Conservation (phyloP, 2,329 filamentous ascomycete species). For the Dendryphion nanum region DNA sequence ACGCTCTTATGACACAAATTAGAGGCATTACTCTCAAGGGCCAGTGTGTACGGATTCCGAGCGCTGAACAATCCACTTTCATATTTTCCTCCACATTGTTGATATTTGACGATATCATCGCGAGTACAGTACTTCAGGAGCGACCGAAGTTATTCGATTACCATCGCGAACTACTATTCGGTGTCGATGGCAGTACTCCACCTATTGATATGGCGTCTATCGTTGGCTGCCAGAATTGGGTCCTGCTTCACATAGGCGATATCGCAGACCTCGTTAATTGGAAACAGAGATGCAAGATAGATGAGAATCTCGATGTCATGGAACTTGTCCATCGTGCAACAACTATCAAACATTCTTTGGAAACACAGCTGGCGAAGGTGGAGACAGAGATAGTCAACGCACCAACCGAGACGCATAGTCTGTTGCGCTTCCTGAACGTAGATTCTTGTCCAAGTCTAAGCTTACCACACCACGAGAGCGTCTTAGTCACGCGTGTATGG, state of each 20-base stretch:
- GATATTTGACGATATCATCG: constrained; percentile 37
- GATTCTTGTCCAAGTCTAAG: background rate
- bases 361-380: constrained; percentile 3
- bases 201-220: constrained; percentile 51
- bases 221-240: constrained; percentile 59
- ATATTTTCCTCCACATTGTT: constrained; percentile 36
- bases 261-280: constrained; percentile 55
- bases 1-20: constrained; percentile 3
- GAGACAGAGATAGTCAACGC: background rate
- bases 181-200: constrained; percentile 15
- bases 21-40: constrained; percentile 3
- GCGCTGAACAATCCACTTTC: constrained; percentile 37
- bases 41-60: constrained; percentile 18
- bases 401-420: constrained; percentile 1
- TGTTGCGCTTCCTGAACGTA: too few relatives aligned
- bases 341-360: constrained; percentile 30
- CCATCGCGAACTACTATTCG: constrained; percentile 20
- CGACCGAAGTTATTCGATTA: constrained; percentile 27
- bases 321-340: constrained; percentile 49
- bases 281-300: constrained; percentile 51
- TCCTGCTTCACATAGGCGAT: constrained; percentile 54
- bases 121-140: constrained; percentile 32
- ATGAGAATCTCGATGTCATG: constrained; percentile 45
- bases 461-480: background rate
- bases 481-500: constrained; percentile 16